These are phyloP conservation scores for Jackrogersella minutella DNA, from an alignment of 495 filamentous ascomycete genomes.

Conservation along the genomic window DNA sequence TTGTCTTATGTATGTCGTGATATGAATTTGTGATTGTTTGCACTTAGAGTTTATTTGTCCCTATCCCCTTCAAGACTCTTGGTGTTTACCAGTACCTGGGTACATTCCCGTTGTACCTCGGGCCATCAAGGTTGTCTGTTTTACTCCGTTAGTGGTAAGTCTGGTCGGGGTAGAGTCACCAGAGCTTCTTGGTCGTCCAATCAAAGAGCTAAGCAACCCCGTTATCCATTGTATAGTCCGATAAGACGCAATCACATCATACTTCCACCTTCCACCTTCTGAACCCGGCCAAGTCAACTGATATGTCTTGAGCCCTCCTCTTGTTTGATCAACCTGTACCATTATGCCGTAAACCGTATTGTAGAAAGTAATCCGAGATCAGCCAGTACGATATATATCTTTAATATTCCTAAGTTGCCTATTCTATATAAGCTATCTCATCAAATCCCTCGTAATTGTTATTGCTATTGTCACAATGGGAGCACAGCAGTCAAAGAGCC, in stretches of 20 bases:
- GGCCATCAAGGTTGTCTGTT: conserved; percentile 4
- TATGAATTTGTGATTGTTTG: neutral
- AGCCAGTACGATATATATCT: neutral
- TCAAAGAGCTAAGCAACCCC: neutral
- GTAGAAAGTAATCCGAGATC: no score
- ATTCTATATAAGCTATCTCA: neutral
- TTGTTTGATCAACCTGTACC: neutral
- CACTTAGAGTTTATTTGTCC: neutral
- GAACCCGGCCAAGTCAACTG: conserved; percentile 5
- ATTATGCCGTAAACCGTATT: no score
- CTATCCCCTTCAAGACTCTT: no score
- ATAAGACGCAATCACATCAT: conserved; percentile 26
- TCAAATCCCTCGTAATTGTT: neutral
- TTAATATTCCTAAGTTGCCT: neutral
- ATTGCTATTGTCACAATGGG: conserved; percentile 53
- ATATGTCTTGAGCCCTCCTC: neutral
- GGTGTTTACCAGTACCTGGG: no score
- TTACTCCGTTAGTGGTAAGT: neutral
- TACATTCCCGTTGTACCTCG: no score
- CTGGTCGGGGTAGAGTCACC: neutral
- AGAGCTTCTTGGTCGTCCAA: conserved; percentile 8
- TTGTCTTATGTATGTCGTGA: neutral
- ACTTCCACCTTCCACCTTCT: conserved; percentile 32
- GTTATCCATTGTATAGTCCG: conserved; percentile 24
- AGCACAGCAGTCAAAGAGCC: conserved; percentile 54